Percentiles rank a stretch among this genome's conserved stretches.
Evolutionary conservation across 768 basidiomycete genomes (phyloP).

Genomic region (Guyanaporus albipodus): DNA sequence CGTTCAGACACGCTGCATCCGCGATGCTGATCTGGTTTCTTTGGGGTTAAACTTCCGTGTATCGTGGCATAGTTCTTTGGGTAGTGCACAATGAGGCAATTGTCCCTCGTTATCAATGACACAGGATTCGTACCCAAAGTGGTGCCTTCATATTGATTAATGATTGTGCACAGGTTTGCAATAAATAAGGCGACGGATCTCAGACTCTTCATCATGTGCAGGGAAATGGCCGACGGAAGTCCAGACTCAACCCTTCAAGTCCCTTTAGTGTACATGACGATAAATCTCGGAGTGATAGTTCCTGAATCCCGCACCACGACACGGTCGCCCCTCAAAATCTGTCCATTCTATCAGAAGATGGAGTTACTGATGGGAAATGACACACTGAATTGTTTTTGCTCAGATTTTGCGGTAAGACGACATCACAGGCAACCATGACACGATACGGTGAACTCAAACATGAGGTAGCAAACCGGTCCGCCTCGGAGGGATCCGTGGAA

Average conservation of each 20-base stretch:
- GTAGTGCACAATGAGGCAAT: slow-evolving; percentile 28
- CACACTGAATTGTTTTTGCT: slow-evolving; percentile 26
- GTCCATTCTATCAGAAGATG: slow-evolving; percentile 26
- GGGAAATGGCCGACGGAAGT: slow-evolving; percentile 10
- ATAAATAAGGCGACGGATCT: slow-evolving; percentile 23
- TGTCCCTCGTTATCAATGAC: slow-evolving; percentile 16
- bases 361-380: slow-evolving; percentile 16
- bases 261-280: slow-evolving; percentile 54
- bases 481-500: slow-evolving; percentile 53
- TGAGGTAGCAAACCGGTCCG: slow-evolving; percentile 61
- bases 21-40: slow-evolving; percentile 21
- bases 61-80: slow-evolving; percentile 15
- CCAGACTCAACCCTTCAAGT: slow-evolving; percentile 21
- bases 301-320: slow-evolving; percentile 52
- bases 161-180: slow-evolving; percentile 17
- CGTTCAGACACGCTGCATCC: slow-evolving; percentile 25
- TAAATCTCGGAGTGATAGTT: slow-evolving; percentile 54
- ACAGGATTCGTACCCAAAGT: slow-evolving; percentile 6
- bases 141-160: slow-evolving; percentile 24
- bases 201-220: slow-evolving; percentile 15
- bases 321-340: slow-evolving; percentile 47
- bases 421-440: slow-evolving; percentile 60
- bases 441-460: slow-evolving; percentile 65
- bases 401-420: slow-evolving; percentile 35
- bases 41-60: slow-evolving; percentile 11